These are phyloP conservation scores for Aspergillus nomiae DNA, from an alignment of 2,329 filamentous ascomycete species.

Conservation along the genomic window DNA sequence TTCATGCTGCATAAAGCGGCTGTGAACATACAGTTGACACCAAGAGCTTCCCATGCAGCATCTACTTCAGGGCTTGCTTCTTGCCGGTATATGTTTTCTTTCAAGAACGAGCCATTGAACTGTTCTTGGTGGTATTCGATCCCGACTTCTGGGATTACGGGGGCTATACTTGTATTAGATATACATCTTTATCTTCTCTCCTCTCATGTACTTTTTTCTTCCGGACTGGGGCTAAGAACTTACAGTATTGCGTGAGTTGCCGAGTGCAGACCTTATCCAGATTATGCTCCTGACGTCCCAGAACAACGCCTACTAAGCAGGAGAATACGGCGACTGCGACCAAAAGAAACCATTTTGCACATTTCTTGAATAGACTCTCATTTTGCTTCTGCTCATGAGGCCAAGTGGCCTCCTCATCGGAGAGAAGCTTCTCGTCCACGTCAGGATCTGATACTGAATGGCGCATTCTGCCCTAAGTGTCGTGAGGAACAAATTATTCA, in stretches of 20 bases:
- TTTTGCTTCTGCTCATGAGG: background rate
- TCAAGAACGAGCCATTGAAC: conserved; percentile 61
- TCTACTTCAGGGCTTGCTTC: conserved; percentile 57
- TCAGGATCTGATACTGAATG: background rate
- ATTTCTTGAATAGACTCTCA: background rate
- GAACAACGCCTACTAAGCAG: conserved; percentile 20
- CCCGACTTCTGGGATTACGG: conserved; percentile 43
- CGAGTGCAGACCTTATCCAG: conserved; percentile 24
- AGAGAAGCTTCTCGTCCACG: conserved; percentile 9
- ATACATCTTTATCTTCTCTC: background rate
- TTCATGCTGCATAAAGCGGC: background rate
- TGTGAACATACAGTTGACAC: conserved; percentile 51
- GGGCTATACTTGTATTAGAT: conserved; percentile 25
- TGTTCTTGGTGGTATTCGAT: conserved; percentile 43
- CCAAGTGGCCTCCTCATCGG: conserved; percentile 10
- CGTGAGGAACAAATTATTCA: too few relatives aligned
- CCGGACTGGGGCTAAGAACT: background rate
- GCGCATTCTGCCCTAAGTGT: background rate
- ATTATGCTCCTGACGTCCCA: conserved; percentile 17
- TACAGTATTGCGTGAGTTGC: conserved; percentile 30
- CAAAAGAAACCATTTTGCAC: conserved; percentile 16
- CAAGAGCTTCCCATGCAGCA: conserved; percentile 57
- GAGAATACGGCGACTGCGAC: conserved; percentile 19
- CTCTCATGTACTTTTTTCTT: background rate
- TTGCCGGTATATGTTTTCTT: conserved; percentile 57